phyloP scores from a whole-genome alignment of 2,329 filamentous ascomycete genomes.

The Xylaria hypoxylon region DNA sequence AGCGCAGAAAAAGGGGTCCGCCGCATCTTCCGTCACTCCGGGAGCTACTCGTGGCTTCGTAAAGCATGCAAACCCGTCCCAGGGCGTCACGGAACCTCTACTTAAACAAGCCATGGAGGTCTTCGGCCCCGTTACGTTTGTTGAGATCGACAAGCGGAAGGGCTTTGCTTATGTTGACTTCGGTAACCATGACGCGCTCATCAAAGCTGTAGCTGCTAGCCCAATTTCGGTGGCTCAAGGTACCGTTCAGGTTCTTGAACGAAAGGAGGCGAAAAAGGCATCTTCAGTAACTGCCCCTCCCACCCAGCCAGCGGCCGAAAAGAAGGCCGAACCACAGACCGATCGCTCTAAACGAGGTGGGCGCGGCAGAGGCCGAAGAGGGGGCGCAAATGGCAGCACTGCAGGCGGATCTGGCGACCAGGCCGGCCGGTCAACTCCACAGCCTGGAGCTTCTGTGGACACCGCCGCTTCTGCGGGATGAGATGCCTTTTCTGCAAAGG shows the following conservation, averaged over 20 bases:
- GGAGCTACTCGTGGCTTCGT: slow-evolving; percentile 77
- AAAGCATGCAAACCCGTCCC: slow-evolving; percentile 87
- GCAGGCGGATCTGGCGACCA: slow-evolving; percentile 28
- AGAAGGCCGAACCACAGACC: slow-evolving; percentile 42
- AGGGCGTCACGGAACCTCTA: slow-evolving; percentile 87
- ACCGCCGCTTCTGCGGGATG: slow-evolving; percentile 35
- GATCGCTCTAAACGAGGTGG: slow-evolving; percentile 50
- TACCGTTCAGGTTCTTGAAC: slow-evolving; percentile 86
- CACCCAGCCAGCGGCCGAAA: slow-evolving; percentile 41
- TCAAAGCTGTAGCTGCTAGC: slow-evolving; percentile 83
- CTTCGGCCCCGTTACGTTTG: slow-evolving; percentile 80
- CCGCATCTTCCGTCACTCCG: slow-evolving; percentile 50
- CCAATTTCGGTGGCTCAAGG: slow-evolving; percentile 86
- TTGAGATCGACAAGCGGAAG: slow-evolving; percentile 95
- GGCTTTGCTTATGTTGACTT: slow-evolving; percentile 96
- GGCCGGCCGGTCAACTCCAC: slow-evolving; percentile 28
- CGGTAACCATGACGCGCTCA: slow-evolving; percentile 75
- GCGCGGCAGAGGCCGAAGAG: slow-evolving; percentile 49
- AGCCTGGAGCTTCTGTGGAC: slow-evolving; percentile 27
- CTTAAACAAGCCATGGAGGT: slow-evolving; percentile 78
- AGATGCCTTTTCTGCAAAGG: slow-evolving; percentile 1
- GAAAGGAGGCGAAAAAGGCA: slow-evolving; percentile 68
- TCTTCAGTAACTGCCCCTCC: slow-evolving; percentile 34
- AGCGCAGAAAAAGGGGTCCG: slow-evolving; percentile 51
- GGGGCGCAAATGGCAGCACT: slow-evolving; percentile 38